These are phyloP conservation scores for Aspergillus quadricinctus DNA, from an alignment of 2,329 filamentous ascomycete species.

Conservation along the genomic window DNA sequence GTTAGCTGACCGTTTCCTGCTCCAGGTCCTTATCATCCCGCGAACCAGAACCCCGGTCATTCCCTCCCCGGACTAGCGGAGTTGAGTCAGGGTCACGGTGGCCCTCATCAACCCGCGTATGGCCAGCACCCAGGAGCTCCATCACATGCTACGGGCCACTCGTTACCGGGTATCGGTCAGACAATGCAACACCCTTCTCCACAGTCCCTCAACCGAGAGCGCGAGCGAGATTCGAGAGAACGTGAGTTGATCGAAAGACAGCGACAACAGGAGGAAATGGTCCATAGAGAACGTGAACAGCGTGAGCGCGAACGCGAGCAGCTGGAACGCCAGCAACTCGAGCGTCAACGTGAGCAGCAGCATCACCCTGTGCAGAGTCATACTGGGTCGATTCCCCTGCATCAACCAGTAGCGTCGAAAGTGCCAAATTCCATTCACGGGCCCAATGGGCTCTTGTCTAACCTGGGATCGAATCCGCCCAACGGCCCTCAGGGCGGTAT, in stretches of 20 bases:
- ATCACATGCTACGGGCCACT: conserved; percentile 34
- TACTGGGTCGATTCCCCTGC: conserved; percentile 81
- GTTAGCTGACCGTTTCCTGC: conserved; percentile 15
- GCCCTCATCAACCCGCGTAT: conserved; percentile 40
- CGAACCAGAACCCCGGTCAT: conserved; percentile 40
- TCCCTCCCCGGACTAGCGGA: conserved; percentile 45
- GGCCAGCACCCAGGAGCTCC: conserved; percentile 38
- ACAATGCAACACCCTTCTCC: conserved; percentile 42
- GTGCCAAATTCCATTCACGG: conserved; percentile 80
- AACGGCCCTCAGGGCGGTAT: conserved; percentile 53
- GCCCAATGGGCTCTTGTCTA: conserved; percentile 79
- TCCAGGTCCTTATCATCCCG: conserved; percentile 39
- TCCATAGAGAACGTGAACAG: conserved; percentile 53
- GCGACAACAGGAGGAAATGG: conserved; percentile 52
- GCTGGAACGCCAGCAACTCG: conserved; percentile 51
- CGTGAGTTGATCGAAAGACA: conserved; percentile 49
- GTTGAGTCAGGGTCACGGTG: conserved; percentile 42
- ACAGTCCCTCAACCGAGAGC: conserved; percentile 40
- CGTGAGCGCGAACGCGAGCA: conserved; percentile 52
- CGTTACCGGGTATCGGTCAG: conserved; percentile 39
- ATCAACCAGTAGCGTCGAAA: conserved; percentile 87
- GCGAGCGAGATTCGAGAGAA: conserved; percentile 51
- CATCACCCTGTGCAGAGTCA: conserved; percentile 79
- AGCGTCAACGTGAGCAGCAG: conserved; percentile 56
- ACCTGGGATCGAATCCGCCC: conserved; percentile 59